phyloP scores from a whole-genome alignment of 176 grass and related monocot genomes.

The Oryza rufipogon region DNA sequence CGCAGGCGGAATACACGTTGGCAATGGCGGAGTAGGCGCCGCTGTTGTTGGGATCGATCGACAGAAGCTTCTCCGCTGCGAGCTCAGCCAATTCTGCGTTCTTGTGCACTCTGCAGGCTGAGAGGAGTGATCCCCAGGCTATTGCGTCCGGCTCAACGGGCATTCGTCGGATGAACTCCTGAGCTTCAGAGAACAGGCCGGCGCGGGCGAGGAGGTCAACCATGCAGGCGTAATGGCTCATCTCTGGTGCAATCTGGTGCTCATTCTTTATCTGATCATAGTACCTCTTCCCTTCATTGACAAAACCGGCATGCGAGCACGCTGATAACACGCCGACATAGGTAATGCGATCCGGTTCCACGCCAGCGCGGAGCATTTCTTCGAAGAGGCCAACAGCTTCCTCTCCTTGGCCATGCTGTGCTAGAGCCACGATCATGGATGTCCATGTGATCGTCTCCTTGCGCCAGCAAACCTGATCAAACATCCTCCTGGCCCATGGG shows the following conservation, averaged over 20 bases:
- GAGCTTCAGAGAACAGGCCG: constrained; percentile 64
- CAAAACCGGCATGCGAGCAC: constrained; percentile 73
- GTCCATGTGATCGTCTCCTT: constrained; percentile 85
- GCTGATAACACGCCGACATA: constrained; percentile 77
- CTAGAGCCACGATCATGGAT: constrained; percentile 85
- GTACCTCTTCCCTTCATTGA: constrained; percentile 65
- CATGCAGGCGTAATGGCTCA: constrained; percentile 94
- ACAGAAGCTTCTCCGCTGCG: constrained; percentile 69
- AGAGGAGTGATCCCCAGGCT: constrained; percentile 81
- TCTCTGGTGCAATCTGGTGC: constrained; percentile 58
- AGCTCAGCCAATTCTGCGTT: constrained; percentile 69
- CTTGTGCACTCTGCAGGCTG: constrained; percentile 75
- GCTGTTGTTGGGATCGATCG: constrained; percentile 66
- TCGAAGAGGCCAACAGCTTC: constrained; percentile 70
- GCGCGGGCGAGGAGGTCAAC: constrained; percentile 75
- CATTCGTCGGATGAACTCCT: constrained; percentile 80
- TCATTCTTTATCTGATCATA: constrained; percentile 76
- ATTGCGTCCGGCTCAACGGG: constrained; percentile 60
- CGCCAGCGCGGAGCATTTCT: constrained; percentile 66
- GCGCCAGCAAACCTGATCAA: constrained; percentile 49
- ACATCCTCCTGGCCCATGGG: constrained; percentile 60
- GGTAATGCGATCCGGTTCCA: constrained; percentile 76
- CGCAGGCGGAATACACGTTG: constrained; percentile 94
- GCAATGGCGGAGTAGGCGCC: constrained; percentile 84
- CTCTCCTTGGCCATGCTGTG: constrained; percentile 80